phyloP scores from a whole-genome alignment of 306 rosid species.

The Potentilla sterilis region DNA sequence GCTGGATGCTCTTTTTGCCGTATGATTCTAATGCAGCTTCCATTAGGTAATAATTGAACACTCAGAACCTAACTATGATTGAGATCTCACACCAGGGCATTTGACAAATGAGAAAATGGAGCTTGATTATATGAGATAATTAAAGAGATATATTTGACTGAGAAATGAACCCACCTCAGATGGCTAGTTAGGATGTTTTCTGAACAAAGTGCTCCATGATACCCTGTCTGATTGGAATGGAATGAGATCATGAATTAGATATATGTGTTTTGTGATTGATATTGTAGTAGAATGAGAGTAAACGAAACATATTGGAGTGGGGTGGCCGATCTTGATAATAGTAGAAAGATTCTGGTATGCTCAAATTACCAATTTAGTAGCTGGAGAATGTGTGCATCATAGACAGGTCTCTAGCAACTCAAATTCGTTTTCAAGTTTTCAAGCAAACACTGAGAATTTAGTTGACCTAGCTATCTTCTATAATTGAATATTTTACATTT shows the following conservation, averaged over 20 bases:
- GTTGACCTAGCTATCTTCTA: too few relatives aligned
- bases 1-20: slow-evolving; percentile 2
- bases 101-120: not conserved
- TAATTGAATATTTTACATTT: too few relatives aligned
- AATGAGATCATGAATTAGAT: not conserved
- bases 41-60: not conserved
- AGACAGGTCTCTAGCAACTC: not conserved
- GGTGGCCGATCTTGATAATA: not conserved
- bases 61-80: not conserved
- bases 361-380: not conserved
- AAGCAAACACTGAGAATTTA: too few relatives aligned
- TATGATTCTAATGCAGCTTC: not conserved
- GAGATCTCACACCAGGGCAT: not conserved
- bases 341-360: not conserved
- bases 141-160: not conserved
- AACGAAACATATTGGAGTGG: not conserved
- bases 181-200: not conserved
- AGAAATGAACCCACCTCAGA: slow-evolving; percentile 6
- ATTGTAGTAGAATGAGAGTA: not conserved
- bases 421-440: too few relatives aligned
- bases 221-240: not conserved
- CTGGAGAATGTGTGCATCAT: not conserved
- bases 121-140: not conserved
- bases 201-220: not conserved
- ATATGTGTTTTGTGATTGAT: not conserved